Evolutionary conservation across 2,329 filamentous ascomycete genomes (phyloP), one percentile per base, ranked within the genome.

Genomic region (Dendryphion nanum): DNA sequence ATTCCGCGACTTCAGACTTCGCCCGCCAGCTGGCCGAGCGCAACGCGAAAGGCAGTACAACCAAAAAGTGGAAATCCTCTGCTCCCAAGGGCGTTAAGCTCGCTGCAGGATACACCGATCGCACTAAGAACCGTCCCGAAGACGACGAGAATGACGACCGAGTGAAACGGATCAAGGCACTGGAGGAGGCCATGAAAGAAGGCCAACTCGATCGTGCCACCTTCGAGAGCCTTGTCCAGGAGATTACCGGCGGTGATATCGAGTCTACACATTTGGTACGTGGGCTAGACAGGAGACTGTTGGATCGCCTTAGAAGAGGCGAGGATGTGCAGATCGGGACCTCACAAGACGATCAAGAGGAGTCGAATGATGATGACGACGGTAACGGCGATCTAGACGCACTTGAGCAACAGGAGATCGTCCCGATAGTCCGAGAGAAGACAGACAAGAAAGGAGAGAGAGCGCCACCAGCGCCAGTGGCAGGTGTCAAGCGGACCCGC

Each of bases 241-340:
- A 94, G 51, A 88, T 96, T 38, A 73, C 88, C 1, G 90, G 89
- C 3, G 91, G 90, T 6, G 86, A 95, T 61, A 68, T 90, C 16
- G 73, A 73, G 12, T 88, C 82, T 52, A 95, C 89, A 12, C 89
- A 95, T 73, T 68, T 96, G 48, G 84, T 97, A 33, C 97, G 96
- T 61, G 93, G 93, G 0, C 68, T 98, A 34, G 93, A 98, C 66
- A 86, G 89, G 61, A 85, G 86, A 63, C 71, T 97, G 10, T 70
- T 90, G 18, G 79, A 86, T 62, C 75, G 82, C 49, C 76, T 86
- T 42, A 77, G 77, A 43, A 77, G 75, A 38, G 86, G 85, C 28
- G 86, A 89, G 61, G 67, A 74, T 59, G 70, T 74, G 4, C 41
- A 68, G 16, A 49, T 42, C 10, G 38, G 37, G 6, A 35, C 38